Evolutionary conservation across 2,329 filamentous ascomycete genomes (phyloP), one percentile per base, ranked within the genome.

Genomic region (Aureobasidium sp.): DNA sequence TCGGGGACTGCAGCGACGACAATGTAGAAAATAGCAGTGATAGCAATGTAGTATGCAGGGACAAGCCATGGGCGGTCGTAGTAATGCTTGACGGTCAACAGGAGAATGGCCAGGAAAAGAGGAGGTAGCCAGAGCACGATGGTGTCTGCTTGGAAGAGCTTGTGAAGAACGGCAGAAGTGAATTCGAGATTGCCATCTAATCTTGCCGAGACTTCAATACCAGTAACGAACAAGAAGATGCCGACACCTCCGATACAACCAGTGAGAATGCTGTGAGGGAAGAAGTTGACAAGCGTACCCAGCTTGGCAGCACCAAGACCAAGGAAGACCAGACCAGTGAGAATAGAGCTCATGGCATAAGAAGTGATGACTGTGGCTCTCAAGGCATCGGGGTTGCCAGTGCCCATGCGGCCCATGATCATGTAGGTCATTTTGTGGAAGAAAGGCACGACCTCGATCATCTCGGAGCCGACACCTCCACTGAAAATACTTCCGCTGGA

Each of bases 371-470:
- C 96, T 0, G 94, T 99, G 34, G 94, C 92, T 65, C 97, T 88
- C 50, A 99, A 87, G 3, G 91, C 89, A 68, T 94, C 87, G 1
- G 89, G 86, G 30, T 94, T 86, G 25, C 92, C 86, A 65, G 88
- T 84, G 15, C 93, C 90, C 66, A 99, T 86, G 45, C 83, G 80
- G 15, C 80, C 79, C 66, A 94, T 86, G 70, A 97, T 97, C 34
- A 88, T 93, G 65, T 87, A 86, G 0, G 94, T 92, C 93, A 99
- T 99, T 70, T 93, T 96, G 76, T 99, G 94, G 73, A 99, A 97
- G 77, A 99, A 99, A 0, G 93, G 94, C 0, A 99, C 93, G 1
- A 97, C 93, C 76, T 99, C 94, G 67, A 97, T 99, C 86, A 99
- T 87, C 74, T 99, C 94, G 2, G 94, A 97, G 5, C 94, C 94